A percentile compares a stretch with the other conserved stretches of the same genome.
Conservation (phyloP, 2,329 filamentous ascomycete species). For the Calonectria hawksworthii region DNA sequence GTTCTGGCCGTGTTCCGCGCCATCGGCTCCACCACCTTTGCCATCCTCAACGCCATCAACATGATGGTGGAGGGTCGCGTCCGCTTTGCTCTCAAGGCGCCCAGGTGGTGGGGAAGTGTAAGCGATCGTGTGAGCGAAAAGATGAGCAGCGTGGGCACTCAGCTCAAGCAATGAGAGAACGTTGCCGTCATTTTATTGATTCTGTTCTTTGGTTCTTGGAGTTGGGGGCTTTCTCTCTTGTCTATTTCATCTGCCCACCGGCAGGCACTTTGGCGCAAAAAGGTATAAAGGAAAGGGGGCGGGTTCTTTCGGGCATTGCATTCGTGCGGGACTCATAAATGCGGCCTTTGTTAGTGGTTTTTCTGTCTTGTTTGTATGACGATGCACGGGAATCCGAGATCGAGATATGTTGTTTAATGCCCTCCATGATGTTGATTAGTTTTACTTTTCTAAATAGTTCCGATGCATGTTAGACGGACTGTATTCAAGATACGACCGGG, state of each 20-base stretch:
- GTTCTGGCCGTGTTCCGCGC: slow-evolving; percentile 89
- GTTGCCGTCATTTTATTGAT: neutral
- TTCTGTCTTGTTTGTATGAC: neutral
- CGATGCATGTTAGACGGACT: neutral
- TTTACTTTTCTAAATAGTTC: neutral
- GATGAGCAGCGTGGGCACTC: slow-evolving; percentile 64
- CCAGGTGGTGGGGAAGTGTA: slow-evolving; percentile 63
- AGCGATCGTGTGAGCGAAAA: slow-evolving; percentile 61
- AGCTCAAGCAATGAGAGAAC: slow-evolving; percentile 52
- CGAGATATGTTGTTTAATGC: slow-evolving; percentile 6
- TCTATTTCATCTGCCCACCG: neutral
- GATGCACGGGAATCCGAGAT: slow-evolving; percentile 6
- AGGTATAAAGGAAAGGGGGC: slow-evolving; percentile 8
- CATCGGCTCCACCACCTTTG: slow-evolving; percentile 84
- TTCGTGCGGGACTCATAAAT: slow-evolving; percentile 9
- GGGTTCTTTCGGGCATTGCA: neutral
- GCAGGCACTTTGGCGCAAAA: neutral
- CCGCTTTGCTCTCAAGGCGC: slow-evolving; percentile 68
- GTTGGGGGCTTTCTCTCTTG: neutral
- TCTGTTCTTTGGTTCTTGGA: slow-evolving; percentile 28
- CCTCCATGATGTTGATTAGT: slow-evolving; percentile 3
- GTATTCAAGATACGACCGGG: slow-evolving; percentile 5
- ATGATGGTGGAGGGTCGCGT: slow-evolving; percentile 89
- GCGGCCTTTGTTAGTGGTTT: neutral
- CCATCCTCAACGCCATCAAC: slow-evolving; percentile 86